phyloP scores from a whole-genome alignment of 2,329 filamentous ascomycete species.

The Phyllosticta citrichinensis region DNA sequence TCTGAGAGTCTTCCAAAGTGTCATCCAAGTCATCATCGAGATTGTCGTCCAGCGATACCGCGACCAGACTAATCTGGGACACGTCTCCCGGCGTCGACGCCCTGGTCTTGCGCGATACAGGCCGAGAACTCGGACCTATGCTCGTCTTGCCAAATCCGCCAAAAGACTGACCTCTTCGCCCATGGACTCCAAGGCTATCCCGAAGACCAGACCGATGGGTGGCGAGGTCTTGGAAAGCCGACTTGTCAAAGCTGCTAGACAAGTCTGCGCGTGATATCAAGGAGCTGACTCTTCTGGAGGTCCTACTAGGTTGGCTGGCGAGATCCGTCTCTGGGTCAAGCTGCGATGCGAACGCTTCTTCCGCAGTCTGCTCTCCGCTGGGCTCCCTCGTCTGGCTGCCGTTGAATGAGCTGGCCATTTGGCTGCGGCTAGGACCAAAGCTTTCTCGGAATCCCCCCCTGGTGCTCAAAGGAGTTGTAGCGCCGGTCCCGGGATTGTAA shows the following conservation, averaged over 20 bases:
- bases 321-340: constrained; percentile 39
- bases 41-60: constrained; percentile 27
- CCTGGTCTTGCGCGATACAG: constrained; percentile 31
- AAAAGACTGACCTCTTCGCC: constrained; percentile 63
- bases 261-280: constrained; percentile 79
- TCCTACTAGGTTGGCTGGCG: constrained; percentile 45
- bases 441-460: constrained; percentile 65
- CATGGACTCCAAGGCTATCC: constrained; percentile 39
- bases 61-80: constrained; percentile 29
- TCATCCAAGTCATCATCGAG: constrained; percentile 29
- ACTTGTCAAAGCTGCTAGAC: constrained; percentile 71
- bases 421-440: constrained; percentile 43
- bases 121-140: constrained; percentile 22
- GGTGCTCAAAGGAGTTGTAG: constrained; percentile 59
- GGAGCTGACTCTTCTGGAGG: constrained; percentile 79
- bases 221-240: constrained; percentile 66
- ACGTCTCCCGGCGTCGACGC: constrained; percentile 46
- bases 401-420: constrained; percentile 31
- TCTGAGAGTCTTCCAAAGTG: constrained; percentile 29
- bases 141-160: constrained; percentile 58
- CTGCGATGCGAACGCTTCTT: constrained; percentile 39
- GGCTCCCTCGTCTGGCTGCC: constrained; percentile 20
- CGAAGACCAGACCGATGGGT: constrained; percentile 34
- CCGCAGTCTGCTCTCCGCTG: constrained; percentile 31
- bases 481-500: constrained; percentile 49